Conservation (phyloP, 139 green algal genomes). For the Eudorina sp. region DNA sequence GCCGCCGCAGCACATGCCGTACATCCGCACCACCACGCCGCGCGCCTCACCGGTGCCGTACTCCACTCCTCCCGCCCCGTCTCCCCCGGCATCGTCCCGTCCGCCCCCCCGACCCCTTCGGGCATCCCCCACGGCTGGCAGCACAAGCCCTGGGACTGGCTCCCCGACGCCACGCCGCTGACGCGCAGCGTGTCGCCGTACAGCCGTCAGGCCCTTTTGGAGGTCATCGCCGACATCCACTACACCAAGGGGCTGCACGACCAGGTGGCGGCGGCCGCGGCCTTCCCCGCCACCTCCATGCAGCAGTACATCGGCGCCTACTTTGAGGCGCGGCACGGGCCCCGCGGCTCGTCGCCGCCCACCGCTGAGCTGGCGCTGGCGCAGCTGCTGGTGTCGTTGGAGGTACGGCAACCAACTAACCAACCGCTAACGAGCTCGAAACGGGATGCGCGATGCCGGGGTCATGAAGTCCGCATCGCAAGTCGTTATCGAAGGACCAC, state of each 20-base stretch:
- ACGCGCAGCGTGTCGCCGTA: not conserved
- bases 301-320: slow-evolving; percentile 38
- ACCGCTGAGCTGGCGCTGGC: slow-evolving; percentile 25
- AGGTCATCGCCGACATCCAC: slow-evolving; percentile 37
- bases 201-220: slow-evolving; percentile 41
- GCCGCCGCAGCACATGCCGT: not conserved
- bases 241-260: slow-evolving; percentile 33
- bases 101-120: not conserved
- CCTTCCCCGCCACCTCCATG: slow-evolving; percentile 26
- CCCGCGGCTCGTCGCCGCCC: not conserved
- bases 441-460: too few species aligned
- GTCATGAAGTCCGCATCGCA: too few species aligned
- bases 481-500: too few species aligned
- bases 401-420: slow-evolving; percentile 17
- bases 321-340: slow-evolving; percentile 39
- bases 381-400: slow-evolving; percentile 38
- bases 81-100: not conserved
- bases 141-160: slow-evolving; percentile 30
- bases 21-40: slow-evolving; percentile 9
- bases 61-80: not conserved
- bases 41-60: not conserved
- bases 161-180: slow-evolving; percentile 9
- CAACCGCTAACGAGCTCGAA: too few species aligned
- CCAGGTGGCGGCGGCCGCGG: slow-evolving; percentile 14
- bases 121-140: slow-evolving; percentile 45